Conservation (phyloP, 805 yeast genomes). For the Clavispora phyllophila region DNA sequence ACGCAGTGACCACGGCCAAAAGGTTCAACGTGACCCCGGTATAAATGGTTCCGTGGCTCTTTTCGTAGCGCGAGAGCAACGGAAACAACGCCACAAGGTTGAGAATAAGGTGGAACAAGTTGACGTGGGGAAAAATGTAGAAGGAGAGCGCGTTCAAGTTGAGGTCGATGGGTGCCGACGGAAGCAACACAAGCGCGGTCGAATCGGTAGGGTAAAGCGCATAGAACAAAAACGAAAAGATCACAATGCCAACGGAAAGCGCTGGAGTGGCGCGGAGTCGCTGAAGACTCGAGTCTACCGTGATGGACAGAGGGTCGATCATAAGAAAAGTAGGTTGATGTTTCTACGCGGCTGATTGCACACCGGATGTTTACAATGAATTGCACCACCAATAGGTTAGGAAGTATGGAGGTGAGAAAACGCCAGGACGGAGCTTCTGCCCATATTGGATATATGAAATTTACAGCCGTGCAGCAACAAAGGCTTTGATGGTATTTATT, state of each 20-base stretch:
- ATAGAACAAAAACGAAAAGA: conserved; percentile 48
- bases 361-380: too few species aligned
- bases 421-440: too few species aligned
- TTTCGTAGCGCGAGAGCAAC: conserved; percentile 63
- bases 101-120: conserved; percentile 54
- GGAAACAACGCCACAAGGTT: conserved; percentile 55
- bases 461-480: too few species aligned
- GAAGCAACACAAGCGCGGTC: conserved; percentile 20
- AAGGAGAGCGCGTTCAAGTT: conserved; percentile 55
- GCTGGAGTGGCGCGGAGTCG: conserved; percentile 41
- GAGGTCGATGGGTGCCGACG: conserved; percentile 46
- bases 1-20: conserved; percentile 63
- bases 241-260: conserved; percentile 53
- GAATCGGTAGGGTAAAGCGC: conserved; percentile 21
- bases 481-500: too few species aligned
- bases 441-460: too few species aligned
- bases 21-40: conserved; percentile 77
- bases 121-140: conserved; percentile 68
- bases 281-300: background rate
- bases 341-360: background rate
- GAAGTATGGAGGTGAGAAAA: too few species aligned
- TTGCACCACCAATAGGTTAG: too few species aligned
- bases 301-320: background rate
- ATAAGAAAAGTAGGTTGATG: background rate
- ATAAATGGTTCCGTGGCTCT: conserved; percentile 73